Conservation (phyloP, 2,329 filamentous ascomycete genomes). For the Parascedosporium putredinis region DNA sequence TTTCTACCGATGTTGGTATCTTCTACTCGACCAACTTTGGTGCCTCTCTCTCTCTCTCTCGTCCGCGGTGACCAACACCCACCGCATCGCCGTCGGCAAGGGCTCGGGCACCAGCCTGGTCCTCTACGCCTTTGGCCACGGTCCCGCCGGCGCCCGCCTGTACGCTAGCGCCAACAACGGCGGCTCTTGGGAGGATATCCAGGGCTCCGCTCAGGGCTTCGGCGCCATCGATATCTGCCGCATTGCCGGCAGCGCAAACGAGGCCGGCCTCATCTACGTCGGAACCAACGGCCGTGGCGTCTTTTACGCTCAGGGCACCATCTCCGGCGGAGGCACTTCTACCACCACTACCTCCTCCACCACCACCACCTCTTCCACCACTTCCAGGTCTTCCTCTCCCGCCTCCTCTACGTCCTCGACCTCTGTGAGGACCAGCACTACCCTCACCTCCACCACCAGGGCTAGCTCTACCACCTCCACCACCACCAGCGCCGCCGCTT, state of each 20-base stretch:
- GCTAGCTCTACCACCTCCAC: neutral
- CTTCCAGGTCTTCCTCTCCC: neutral
- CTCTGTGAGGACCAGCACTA: slow-evolving; percentile 2
- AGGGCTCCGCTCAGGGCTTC: slow-evolving; percentile 32
- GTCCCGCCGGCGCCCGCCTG: slow-evolving; percentile 29
- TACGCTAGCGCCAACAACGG: slow-evolving; percentile 35
- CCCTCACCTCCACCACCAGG: slow-evolving; percentile 6
- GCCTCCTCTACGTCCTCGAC: slow-evolving; percentile 7
- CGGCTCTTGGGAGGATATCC: slow-evolving; percentile 34
- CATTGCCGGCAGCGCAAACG: slow-evolving; percentile 34
- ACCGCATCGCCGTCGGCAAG: slow-evolving; percentile 32
- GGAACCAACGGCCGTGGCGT: slow-evolving; percentile 40
- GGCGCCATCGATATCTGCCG: slow-evolving; percentile 29
- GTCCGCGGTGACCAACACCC: slow-evolving; percentile 24
- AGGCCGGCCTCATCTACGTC: slow-evolving; percentile 34
- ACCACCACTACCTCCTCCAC: neutral
- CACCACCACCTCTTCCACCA: neutral
- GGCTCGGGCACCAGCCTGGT: slow-evolving; percentile 31
- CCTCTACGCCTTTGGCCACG: slow-evolving; percentile 36
- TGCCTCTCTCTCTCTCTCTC: slow-evolving; percentile 31
- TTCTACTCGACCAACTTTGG: slow-evolving; percentile 44
- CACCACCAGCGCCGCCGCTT: neutral
- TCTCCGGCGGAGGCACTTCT: neutral
- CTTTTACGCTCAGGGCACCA: slow-evolving; percentile 19
- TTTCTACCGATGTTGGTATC: slow-evolving; percentile 42